Evolutionary conservation across 345 rosid genomes (phyloP).

Genomic region (Cardamine chenopodiifolia): DNA sequence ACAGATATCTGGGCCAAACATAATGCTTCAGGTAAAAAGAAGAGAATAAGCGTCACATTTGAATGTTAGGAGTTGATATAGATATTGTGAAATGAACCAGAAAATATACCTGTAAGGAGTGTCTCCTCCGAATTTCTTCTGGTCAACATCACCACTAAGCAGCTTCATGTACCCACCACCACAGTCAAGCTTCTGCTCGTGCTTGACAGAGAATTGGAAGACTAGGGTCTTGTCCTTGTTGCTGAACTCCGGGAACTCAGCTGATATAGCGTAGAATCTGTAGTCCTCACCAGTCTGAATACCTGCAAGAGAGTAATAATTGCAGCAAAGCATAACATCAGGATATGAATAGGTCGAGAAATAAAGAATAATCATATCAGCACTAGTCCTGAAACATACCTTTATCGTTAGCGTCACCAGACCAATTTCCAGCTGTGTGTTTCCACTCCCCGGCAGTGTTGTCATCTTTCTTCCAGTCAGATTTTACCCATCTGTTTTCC

Average conservation of each 20-base stretch:
- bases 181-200: constrained; percentile 99
- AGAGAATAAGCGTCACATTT: background rate
- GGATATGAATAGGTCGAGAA: background rate
- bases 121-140: constrained; percentile 95
- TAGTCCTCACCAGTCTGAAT: constrained; percentile 96
- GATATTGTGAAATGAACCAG: background rate
- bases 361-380: background rate
- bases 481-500: constrained; percentile 90
- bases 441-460: constrained; percentile 90
- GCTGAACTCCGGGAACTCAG: constrained; percentile 88
- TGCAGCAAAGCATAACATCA: background rate
- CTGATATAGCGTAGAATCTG: constrained; percentile 97
- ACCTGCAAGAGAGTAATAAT: constrained; percentile 48
- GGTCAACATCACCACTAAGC: constrained; percentile 84
- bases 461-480: constrained; percentile 94
- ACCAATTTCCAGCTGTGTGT: constrained; percentile 94
- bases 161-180: constrained; percentile 99
- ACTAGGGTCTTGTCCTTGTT: constrained; percentile 90
- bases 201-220: constrained; percentile 96
- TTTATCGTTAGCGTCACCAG: constrained; percentile 84
- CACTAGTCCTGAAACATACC: constrained; percentile 48
- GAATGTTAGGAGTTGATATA: background rate
- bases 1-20: constrained; percentile 99
- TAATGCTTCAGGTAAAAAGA: constrained; percentile 62
- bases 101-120: constrained; percentile 80